phyloP scores from a whole-genome alignment of 2,329 filamentous ascomycete genomes.

The Catunica adiposa region DNA sequence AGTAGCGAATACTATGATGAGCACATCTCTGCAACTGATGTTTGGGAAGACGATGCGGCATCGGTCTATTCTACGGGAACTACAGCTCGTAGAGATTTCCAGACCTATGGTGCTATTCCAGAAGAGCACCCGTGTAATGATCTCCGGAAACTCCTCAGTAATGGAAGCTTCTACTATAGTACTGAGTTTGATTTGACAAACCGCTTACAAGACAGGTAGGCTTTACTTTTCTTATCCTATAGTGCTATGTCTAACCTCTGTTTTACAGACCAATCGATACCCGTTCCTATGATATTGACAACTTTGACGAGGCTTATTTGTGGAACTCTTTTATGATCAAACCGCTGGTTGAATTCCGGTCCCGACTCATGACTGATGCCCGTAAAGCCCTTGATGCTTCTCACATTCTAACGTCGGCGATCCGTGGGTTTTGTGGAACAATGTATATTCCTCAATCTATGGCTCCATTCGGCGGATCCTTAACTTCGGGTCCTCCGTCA shows the following conservation, averaged over 20 bases:
- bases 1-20: conserved; percentile 77
- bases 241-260: not conserved
- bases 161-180: conserved; percentile 95
- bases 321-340: conserved; percentile 99
- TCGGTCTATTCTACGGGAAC: conserved; percentile 30
- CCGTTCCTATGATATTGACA: conserved; percentile 74
- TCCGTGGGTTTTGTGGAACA: conserved; percentile 79
- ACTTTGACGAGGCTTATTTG: conserved; percentile 77
- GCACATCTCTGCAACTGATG: conserved; percentile 38
- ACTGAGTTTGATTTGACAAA: conserved; percentile 96
- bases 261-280: conserved; percentile 49
- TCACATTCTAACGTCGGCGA: conserved; percentile 79
- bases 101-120: conserved; percentile 28
- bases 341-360: conserved; percentile 77
- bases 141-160: conserved; percentile 77
- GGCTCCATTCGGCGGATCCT: conserved; percentile 40
- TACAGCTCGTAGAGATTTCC: conserved; percentile 18
- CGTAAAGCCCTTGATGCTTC: conserved; percentile 69
- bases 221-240: conserved; percentile 1
- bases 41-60: conserved; percentile 32
- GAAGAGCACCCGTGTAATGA: conserved; percentile 79
- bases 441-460: conserved; percentile 65
- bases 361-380: conserved; percentile 58
- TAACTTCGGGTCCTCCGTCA: conserved; percentile 56
- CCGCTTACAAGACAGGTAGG: conserved; percentile 68